Evolutionary conservation across 345 rosid genomes (phyloP).

Genomic region (Populus simonii): DNA sequence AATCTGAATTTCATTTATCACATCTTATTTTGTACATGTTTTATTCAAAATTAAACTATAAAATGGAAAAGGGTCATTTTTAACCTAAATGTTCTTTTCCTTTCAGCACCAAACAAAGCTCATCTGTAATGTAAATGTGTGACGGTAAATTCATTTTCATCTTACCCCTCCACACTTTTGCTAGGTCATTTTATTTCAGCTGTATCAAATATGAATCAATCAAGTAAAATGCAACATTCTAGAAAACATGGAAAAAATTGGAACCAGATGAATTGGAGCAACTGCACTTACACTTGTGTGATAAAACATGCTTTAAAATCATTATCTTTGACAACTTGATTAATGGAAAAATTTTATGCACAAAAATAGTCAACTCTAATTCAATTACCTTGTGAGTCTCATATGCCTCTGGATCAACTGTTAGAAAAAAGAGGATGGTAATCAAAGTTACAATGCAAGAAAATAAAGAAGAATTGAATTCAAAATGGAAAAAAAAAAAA

Average conservation of each 20-base stretch:
- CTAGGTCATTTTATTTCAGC: neutral
- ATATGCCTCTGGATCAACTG: slow-evolving; percentile 68
- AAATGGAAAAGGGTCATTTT: too few species aligned
- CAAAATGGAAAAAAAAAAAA: neutral
- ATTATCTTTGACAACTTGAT: too few species aligned
- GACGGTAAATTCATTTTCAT: neutral
- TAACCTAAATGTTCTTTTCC: too few species aligned
- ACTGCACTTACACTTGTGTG: neutral
- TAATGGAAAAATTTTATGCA: too few species aligned
- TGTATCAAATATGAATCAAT: neutral
- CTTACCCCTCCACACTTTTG: neutral
- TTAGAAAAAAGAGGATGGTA: slow-evolving; percentile 6
- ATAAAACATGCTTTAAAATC: too few species aligned
- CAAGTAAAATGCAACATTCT: neutral
- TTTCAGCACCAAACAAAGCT: too few species aligned
- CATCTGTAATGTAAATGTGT: too few species aligned
- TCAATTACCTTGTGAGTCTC: slow-evolving; percentile 71
- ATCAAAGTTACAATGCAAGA: slow-evolving; percentile 14
- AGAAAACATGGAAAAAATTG: neutral
- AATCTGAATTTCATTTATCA: too few species aligned
- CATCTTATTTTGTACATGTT: too few species aligned
- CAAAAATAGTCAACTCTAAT: neutral
- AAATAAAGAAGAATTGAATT: neutral
- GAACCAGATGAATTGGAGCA: neutral
- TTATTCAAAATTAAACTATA: too few species aligned